Evolutionary conservation across 1,284 basidiomycete species (phyloP), one percentile per base, ranked within the genome.

Genomic region (Somion occarium): DNA sequence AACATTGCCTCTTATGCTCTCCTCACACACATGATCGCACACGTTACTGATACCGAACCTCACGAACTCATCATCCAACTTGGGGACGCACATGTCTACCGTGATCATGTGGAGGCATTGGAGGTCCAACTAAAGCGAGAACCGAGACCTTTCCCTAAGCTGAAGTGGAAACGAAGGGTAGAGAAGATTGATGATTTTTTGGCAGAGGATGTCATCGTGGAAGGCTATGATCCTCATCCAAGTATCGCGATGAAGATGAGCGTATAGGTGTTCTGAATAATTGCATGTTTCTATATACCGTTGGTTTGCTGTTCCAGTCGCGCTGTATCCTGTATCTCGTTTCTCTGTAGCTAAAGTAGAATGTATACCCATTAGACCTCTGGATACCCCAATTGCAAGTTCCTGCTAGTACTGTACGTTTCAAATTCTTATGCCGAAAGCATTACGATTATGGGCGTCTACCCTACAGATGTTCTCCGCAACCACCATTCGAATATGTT

Each of bases 1-100:
- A 99, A 99, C 72, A 98, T 99, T 69, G 96, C 96, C 7, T 96
- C 93, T 1, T 99, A 99, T 67, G 91, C 97, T 1, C 79, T 99
- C 18, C 80, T 99, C 49, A 97, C 94, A 0, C 93, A 98, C 70
- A 96, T 99, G 91, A 84, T 99, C 57, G 96, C 96, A 12, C 83
- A 84, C 24, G 85, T 98, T 49, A 98, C 96, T 2, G 78, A 80
- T 47, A 95, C 91, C 12, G 85, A 89, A 42, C 81, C 96, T 0
- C 83, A 89, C 64, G 92, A 97, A 66, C 82, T 99, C 47, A 79
- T 95, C 61, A 89, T 95, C 60, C 90, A 95, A 69, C 85, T 99
- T 62, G 96, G 96, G 5, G 96, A 99, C 61, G 94, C 96, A 2
- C 96, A 99, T 63, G 93, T 99, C 4, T 99, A 99, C 72, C 76